Base-by-base conservation (phyloP, 164 flowering plant species). In the Aristolochia contorta region DNA sequence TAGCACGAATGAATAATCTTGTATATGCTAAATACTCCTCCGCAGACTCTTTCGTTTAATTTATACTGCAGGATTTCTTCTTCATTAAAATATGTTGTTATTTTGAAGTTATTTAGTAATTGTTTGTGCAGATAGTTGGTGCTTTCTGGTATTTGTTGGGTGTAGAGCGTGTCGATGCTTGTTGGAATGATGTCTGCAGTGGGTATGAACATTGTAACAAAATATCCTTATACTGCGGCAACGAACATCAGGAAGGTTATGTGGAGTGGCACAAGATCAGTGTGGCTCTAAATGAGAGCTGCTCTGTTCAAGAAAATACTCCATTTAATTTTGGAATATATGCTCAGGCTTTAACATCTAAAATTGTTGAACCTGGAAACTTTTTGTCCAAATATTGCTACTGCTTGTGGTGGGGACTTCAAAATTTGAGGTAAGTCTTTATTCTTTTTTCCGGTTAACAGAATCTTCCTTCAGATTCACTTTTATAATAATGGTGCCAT, bases 361-460 rank as follows among this genome's bases (percentile, higher is more conserved):
- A 84, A 8, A 74, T 91, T 65, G 84, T 82, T 69, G 59, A 80
- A 47, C 77, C 95, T 14, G 77, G 43, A 27, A 70, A 72, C 24
- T 91, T 94, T 70, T 4, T 87, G 66, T 74, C 96, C 3, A 94
- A 94, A 73, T 94, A 80, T 61, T 94, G 84, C 65, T 94, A 90
- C 71, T 91, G 97, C 66, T 76, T 94, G 67, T 94, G 99, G 99
- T 94, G 99, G 99, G 99, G 99, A 18, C 80, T 94, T 46, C 96
- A 94, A 69, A 94, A 91, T 72, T 76, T 94, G 66, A 94, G 99
- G 99, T 85, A 73, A 67, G 12, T 10, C 43, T 37, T 37, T n/a
- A n/a, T n/a, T 37, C 43, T 37, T 37, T 37, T 37, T 37, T 7
- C 1, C 7, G 43, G 43, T 37, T 37, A 37, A 3, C 43, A 37